Base-by-base conservation (phyloP, 148 eudicot species). In the Diospyros kaki region DNA sequence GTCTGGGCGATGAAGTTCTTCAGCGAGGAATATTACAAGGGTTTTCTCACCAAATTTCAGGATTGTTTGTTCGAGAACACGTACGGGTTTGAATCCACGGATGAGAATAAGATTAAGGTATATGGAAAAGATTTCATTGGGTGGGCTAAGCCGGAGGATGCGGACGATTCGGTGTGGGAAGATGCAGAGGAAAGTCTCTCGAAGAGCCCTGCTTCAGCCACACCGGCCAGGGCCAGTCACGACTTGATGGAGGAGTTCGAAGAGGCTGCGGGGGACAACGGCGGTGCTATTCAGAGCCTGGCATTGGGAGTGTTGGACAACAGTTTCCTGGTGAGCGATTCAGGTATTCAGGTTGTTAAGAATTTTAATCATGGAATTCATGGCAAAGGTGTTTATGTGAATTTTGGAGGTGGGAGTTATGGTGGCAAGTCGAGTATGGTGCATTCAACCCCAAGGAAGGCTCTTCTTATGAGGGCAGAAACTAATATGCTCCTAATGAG, bases 401-500 rank as follows among this genome's bases (percentile, higher is more conserved):
- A 86, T 74, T 89, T 84, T 56, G 81, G 77, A 59, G 40, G 66
- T 9, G 80, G 78, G 0, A 65, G 78, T 9, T 45, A 14, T 42
- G 75, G 71, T 5, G 73, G 61, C 2, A 39, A 10, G 50, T 69
- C 75, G 1, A 76, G 64, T 68, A 4, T 51, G 28, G 73, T 65
- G n/a, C 72, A 83, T 78, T 86, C 85, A 0, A 88, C 89, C 1
- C 91, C 92, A 0, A 91, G 82, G 71, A 91, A 86, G 75, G 93
- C 85, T 51, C 71, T 91, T 42, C 68, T 91, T 59, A 91, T 89
- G 91, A 89, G 84, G 60, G 93, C 79, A 1, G 96, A 91, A 58
- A 91, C 93, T 4, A 91, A 91, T 74, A 91, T 91, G 96, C 71
- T 91, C 74, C 73, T 91, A 0, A 89, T 89, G 91, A 91, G 91